Evolutionary conservation across 2,329 filamentous ascomycete species (phyloP), one percentile per base, ranked within the genome.

Genomic region (Alternaria sp.): DNA sequence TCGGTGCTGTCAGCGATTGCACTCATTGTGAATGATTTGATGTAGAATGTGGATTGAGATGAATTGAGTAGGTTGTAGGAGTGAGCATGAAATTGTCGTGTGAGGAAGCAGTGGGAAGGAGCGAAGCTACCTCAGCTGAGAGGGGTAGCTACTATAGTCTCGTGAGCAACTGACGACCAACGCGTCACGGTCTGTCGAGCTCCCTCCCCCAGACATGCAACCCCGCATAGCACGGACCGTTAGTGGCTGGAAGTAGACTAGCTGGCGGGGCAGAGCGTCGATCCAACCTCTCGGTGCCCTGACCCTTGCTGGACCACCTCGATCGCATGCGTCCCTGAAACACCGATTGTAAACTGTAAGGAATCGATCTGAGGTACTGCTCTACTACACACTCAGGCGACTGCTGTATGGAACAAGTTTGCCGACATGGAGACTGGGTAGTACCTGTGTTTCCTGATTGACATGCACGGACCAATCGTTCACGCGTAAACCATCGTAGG

Each of bases 1-100:
- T 77, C 75, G 65, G 70, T 73, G 73, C 70, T 72, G 64, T 75
- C 74, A 61, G 74, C 75, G 70, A 79, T 72, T 76, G 76, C 76
- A 79, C 76, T 79, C 76, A 79, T 79, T 63, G 62, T 79, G 74
- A 72, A 66, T 65, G 71, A 64, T 64, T 59, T 63, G 54, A 46
- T 55, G 49, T 57, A 56, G 60, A 48, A 60, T 62, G 60, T 71
- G 53, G 44, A 59, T 57, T 64, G 65, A 49, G 62, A 59, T 65
- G 62, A 54, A 66, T 57, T 57, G 69, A 63, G 58, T 57, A 63
- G 59, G 52, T 36, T 60, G 65, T 61, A 59, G 46, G 45, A 62
- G 52, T 60, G 60, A 65, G 59, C 66, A 59, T 60, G 57, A 59
- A 61, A 58, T 56, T 65, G 61, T 67, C 55, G 66, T 66, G 61